Percentiles rank a stretch among this genome's conserved stretches.
These are phyloP conservation scores for Yamadazyma atlantica DNA, from an alignment of 1,139 yeast genomes.

Conservation along the genomic window DNA sequence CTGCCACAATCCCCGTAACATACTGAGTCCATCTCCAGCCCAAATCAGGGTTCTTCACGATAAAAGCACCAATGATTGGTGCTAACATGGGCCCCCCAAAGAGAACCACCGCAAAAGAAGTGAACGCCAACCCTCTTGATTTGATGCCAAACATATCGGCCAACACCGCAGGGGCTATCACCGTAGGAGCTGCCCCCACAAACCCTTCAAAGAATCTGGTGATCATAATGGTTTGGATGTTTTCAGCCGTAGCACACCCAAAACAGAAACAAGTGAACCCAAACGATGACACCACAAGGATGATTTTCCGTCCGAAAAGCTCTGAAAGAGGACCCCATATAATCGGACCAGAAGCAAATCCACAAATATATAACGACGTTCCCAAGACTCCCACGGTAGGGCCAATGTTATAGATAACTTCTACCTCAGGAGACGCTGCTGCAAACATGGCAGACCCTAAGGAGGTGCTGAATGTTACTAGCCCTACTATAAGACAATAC, in stretches of 20 bases:
- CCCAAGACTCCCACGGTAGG: slow-evolving; percentile 31
- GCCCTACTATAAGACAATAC: slow-evolving; percentile 26
- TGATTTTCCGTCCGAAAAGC: slow-evolving; percentile 33
- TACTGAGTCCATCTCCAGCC: slow-evolving; percentile 63
- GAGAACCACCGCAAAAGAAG: slow-evolving; percentile 29
- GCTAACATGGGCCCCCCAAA: slow-evolving; percentile 47
- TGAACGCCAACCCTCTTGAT: slow-evolving; percentile 33
- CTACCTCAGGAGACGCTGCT: slow-evolving; percentile 21
- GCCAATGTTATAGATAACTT: slow-evolving; percentile 28
- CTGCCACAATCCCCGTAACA: slow-evolving; percentile 49
- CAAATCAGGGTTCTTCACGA: slow-evolving; percentile 24
- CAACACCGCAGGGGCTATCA: slow-evolving; percentile 41
- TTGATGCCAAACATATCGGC: slow-evolving; percentile 33
- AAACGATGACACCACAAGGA: slow-evolving; percentile 27
- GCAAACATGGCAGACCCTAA: slow-evolving; percentile 45
- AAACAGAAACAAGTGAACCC: slow-evolving; percentile 33
- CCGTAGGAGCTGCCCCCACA: slow-evolving; percentile 39
- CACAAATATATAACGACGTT: slow-evolving; percentile 38
- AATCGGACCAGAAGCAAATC: slow-evolving; percentile 43
- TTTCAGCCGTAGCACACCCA: slow-evolving; percentile 38
- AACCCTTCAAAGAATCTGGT: slow-evolving; percentile 41
- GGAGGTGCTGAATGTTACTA: slow-evolving; percentile 40
- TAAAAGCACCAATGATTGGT: slow-evolving; percentile 36
- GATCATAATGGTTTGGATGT: slow-evolving; percentile 37
- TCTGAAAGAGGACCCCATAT: slow-evolving; percentile 42